These are phyloP conservation scores for Lactarius pseudohatsudake DNA, from an alignment of 768 basidiomycete species.

Conservation along the genomic window DNA sequence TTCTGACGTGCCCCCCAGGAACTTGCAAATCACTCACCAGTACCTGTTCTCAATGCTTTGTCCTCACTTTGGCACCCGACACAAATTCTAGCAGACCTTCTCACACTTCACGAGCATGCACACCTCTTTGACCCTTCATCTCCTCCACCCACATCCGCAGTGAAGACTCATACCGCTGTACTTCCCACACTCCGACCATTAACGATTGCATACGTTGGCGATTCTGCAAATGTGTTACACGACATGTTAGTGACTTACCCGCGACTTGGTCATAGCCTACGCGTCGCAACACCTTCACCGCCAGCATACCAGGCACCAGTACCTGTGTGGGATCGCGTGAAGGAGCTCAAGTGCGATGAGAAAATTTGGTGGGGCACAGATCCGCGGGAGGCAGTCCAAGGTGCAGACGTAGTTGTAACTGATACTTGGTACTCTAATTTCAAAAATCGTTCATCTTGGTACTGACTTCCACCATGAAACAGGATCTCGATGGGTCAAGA, in stretches of 20 bases:
- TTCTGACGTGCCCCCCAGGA: constrained; percentile 43
- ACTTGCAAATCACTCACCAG: constrained; percentile 61
- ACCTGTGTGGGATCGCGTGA: constrained; percentile 80
- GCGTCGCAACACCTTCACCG: constrained; percentile 76
- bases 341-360: constrained; percentile 70
- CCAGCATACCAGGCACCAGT: constrained; percentile 62
- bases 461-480: constrained; percentile 5
- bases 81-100: constrained; percentile 88
- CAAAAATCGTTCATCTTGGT: constrained; percentile 5
- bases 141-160: not conserved
- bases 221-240: constrained; percentile 92
- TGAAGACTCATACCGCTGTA: constrained; percentile 18
- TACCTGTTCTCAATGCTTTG: constrained; percentile 91
- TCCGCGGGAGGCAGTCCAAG: constrained; percentile 82
- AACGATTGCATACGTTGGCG: constrained; percentile 92
- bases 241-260: constrained; percentile 91
- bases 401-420: constrained; percentile 93
- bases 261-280: constrained; percentile 82
- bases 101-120: constrained; percentile 82
- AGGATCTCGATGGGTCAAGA: constrained; percentile 99
- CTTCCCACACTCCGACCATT: constrained; percentile 68
- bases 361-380: constrained; percentile 72
- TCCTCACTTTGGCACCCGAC: constrained; percentile 97
- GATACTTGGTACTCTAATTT: constrained; percentile 78
- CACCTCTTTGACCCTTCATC: constrained; percentile 47